Evolutionary conservation across 345 rosid species (phyloP), one percentile per base, ranked within the genome.

Genomic region (Eucalyptus curtisii): DNA sequence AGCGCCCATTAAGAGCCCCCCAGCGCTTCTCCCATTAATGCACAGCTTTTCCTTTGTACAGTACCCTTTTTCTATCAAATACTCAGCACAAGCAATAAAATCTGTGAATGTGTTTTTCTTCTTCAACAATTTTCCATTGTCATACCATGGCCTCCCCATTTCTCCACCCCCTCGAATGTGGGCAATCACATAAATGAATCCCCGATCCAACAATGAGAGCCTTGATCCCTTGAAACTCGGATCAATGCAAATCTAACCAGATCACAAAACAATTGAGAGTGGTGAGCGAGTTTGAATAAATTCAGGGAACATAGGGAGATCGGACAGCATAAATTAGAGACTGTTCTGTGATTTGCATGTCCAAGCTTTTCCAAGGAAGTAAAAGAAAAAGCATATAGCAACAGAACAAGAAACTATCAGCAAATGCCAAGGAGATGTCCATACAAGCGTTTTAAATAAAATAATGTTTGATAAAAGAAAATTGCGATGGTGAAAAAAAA

Each of bases 131-230:
- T 98, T 98, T 88, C 99, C 99, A 86, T 95, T 94, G 92, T 98
- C 99, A 87, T 98, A 97, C 99, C 99, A 98, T 90, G 91, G 96
- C 90, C 99, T 96, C 89, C 99, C 99, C 97, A 98, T 95, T 93
- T 97, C 99, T 87, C 98, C 99, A 88, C 99, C 99, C 15, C 99
- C 99, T 86, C 99, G 99, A 90, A 97, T 89, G 88, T 97, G 99
- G 89, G 99, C 99, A 37, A 97, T 95, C 49, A 93, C 98, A 91
- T 17, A 97, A 48, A 96, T 92, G 88, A 98, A 95, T 86, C 99
- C 99, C 86, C 99, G 98, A 92, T 97, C 99, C 90, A 97, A 92
- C 59, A 98, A 87, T 89, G 99, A 96, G 52, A 98, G 89, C 91
- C 97, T 96, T 87, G 98, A 93, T 40, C 94, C 89, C 90, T 92